Percentiles rank a stretch among this genome's conserved stretches.
Evolutionary conservation across 257 asterid genomes (phyloP).

Genomic region (Solanum medicagineum): DNA sequence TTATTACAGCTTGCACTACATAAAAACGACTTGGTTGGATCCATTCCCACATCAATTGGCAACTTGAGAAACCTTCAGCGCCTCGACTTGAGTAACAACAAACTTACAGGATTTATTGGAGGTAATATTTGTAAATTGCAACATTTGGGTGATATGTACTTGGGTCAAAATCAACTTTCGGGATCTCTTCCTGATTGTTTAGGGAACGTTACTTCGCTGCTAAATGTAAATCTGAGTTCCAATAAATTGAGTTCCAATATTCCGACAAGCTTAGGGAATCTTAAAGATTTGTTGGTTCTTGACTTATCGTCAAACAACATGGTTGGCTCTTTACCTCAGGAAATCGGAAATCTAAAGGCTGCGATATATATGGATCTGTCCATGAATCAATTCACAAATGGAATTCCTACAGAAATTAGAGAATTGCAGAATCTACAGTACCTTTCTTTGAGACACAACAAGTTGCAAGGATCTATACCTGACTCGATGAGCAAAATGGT

Average conservation of each 20-base stretch:
- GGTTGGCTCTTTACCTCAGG: not conserved
- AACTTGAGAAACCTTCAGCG: not conserved
- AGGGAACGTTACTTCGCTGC: too few relatives aligned
- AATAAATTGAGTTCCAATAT: not conserved
- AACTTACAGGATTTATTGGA: not conserved
- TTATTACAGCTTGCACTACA: not conserved
- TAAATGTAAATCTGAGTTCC: too few relatives aligned
- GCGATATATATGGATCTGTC: not conserved
- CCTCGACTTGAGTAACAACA: not conserved
- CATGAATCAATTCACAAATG: not conserved
- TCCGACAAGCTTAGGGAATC: not conserved
- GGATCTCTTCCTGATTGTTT: not conserved
- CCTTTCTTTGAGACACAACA: not conserved
- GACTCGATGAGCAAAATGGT: not conserved
- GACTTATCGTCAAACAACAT: not conserved
- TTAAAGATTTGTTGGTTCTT: rapidly evolving
- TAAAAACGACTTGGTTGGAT: not conserved
- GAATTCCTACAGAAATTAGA: not conserved
- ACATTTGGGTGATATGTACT: not conserved
- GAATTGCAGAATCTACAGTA: not conserved
- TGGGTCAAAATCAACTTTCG: not conserved
- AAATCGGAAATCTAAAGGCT: not conserved
- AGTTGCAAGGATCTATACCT: not conserved
- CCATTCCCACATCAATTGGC: not conserved
- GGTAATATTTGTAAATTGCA: not conserved